phyloP scores from a whole-genome alignment of 331 rosid species.

The Rhamnella rubrinervis region DNA sequence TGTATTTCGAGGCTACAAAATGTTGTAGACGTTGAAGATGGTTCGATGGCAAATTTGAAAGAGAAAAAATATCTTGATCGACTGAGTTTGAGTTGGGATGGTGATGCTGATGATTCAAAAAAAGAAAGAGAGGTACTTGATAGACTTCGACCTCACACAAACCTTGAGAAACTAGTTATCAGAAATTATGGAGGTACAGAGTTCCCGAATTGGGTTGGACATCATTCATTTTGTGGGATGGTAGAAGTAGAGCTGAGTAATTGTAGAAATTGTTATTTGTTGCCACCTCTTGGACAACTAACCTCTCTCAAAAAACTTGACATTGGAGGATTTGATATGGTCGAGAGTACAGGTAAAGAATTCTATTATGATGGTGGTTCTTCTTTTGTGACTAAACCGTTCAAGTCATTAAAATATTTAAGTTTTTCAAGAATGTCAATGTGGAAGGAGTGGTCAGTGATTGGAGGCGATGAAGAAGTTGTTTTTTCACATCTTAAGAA shows the following conservation, averaged over 20 bases:
- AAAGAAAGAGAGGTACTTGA: conserved; percentile 27
- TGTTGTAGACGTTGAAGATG: conserved; percentile 25
- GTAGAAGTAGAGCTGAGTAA: conserved; percentile 4
- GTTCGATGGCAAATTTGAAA: conserved; percentile 23
- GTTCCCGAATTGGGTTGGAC: conserved; percentile 27
- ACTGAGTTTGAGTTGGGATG: conserved; percentile 34
- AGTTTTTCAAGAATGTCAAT: too few species aligned
- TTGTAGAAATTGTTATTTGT: conserved; percentile 22
- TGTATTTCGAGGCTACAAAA: conserved; percentile 30
- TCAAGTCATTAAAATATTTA: too few species aligned
- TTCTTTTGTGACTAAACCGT: too few species aligned
- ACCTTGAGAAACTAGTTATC: conserved; percentile 16
- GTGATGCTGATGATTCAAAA: conserved; percentile 16
- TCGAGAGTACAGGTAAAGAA: conserved; percentile 18
- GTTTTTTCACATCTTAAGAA: too few species aligned
- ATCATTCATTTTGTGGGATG: conserved; percentile 16
- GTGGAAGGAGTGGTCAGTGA: too few species aligned
- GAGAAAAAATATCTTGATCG: conserved; percentile 25
- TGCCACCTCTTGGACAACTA: conserved; percentile 47
- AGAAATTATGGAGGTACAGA: conserved; percentile 20
- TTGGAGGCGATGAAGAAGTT: too few species aligned
- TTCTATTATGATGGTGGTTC: conserved; percentile 17
- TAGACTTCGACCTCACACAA: conserved; percentile 27
- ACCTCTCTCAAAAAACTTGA: conserved; percentile 22
- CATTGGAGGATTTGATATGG: conserved; percentile 10